Evolutionary conservation across 352 stramenopile species (phyloP).

Genomic region (Pythium guiyangense): DNA sequence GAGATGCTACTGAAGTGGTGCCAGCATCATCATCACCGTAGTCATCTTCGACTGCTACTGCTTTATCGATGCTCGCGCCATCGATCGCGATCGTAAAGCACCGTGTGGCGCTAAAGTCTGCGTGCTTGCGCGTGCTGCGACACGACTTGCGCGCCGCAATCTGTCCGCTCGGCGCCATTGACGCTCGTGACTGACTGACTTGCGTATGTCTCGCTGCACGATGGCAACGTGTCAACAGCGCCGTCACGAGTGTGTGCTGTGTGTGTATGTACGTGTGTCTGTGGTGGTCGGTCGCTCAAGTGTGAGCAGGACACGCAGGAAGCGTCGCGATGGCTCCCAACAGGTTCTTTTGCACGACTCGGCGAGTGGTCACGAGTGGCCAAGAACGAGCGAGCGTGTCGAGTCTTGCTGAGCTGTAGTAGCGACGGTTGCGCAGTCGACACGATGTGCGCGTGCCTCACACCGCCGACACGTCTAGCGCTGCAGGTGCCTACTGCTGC

Average conservation of each 20-base stretch:
- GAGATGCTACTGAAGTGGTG: too few relatives aligned
- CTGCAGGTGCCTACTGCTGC: too few relatives aligned
- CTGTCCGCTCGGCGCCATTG: conserved; percentile 2
- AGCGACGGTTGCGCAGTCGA: too few relatives aligned
- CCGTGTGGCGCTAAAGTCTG: conserved; percentile 11
- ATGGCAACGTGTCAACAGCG: neutral
- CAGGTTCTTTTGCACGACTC: neutral
- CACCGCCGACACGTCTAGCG: too few relatives aligned
- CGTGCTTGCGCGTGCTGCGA: neutral
- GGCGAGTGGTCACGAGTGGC: too few relatives aligned
- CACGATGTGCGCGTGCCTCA: too few relatives aligned
- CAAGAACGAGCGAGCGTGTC: neutral
- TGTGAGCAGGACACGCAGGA: neutral
- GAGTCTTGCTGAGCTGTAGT: too few relatives aligned
- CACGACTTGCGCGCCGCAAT: neutral
- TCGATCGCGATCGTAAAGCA: conserved; percentile 11
- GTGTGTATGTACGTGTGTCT: neutral
- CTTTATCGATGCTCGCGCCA: neutral
- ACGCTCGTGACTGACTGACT: too few relatives aligned
- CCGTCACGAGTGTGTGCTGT: neutral
- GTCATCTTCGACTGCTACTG: neutral
- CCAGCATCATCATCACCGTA: too few relatives aligned
- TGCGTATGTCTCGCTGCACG: neutral
- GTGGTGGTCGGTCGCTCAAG: too few relatives aligned
- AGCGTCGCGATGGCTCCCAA: neutral